Percentiles rank a stretch among this genome's conserved stretches.
Evolutionary conservation across 345 rosid species (phyloP).

Genomic region (Syzygium aqueum): DNA sequence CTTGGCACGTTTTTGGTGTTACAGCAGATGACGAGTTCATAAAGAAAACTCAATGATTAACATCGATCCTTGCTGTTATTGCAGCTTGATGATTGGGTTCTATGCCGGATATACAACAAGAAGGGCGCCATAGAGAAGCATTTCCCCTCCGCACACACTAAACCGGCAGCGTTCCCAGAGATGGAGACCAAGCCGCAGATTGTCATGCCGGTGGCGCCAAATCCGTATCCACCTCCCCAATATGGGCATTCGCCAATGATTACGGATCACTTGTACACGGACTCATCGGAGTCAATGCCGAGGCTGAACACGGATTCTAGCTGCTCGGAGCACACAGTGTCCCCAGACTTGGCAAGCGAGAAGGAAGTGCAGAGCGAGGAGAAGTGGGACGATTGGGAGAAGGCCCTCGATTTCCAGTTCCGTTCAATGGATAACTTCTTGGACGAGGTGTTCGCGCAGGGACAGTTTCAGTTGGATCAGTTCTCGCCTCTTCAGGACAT

Average conservation of each 20-base stretch:
- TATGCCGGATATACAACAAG: slow-evolving; percentile 81
- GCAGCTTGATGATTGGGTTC: slow-evolving; percentile 88
- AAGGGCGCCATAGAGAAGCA: slow-evolving; percentile 62
- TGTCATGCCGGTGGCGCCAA: neutral
- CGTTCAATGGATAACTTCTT: slow-evolving; percentile 20
- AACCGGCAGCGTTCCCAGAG: slow-evolving; percentile 6
- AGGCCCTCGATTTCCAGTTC: slow-evolving; percentile 28
- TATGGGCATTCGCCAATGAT: neutral
- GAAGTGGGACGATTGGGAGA: slow-evolving; percentile 25
- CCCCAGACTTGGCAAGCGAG: slow-evolving; percentile 37
- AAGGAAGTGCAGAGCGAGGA: slow-evolving; percentile 54
- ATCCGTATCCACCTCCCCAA: neutral
- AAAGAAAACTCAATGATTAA: neutral
- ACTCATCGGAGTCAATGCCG: slow-evolving; percentile 46
- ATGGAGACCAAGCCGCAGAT: slow-evolving; percentile 33
- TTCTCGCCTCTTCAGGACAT: slow-evolving; percentile 23
- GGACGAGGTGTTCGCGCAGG: slow-evolving; percentile 45
- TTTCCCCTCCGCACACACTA: slow-evolving; percentile 6
- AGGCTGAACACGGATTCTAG: slow-evolving; percentile 55
- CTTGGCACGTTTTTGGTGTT: neutral
- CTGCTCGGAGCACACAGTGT: slow-evolving; percentile 51
- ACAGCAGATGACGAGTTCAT: neutral
- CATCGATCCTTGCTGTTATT: neutral
- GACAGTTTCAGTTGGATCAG: slow-evolving; percentile 33
- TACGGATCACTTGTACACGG: slow-evolving; percentile 14